phyloP scores from a whole-genome alignment of 1,139 yeast species.

The Hyphopichia pseudoburtonii region DNA sequence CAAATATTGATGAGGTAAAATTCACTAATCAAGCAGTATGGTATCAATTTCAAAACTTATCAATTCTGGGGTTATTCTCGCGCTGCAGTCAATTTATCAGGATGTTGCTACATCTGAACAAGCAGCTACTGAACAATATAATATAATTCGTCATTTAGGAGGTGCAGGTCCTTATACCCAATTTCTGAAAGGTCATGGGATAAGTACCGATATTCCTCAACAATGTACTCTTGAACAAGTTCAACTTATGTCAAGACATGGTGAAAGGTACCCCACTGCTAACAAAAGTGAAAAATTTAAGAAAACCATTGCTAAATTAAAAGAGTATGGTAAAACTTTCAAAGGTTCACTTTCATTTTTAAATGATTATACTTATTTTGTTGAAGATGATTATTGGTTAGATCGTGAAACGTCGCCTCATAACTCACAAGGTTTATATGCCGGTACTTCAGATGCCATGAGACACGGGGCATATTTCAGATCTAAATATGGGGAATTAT shows the following conservation, averaged over 20 bases:
- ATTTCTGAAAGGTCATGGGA: conserved; percentile 30
- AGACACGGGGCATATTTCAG: conserved; percentile 34
- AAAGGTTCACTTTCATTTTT: conserved; percentile 25
- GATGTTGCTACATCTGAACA: conserved; percentile 34
- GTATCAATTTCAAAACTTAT: conserved; percentile 30
- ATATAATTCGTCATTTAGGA: conserved; percentile 34
- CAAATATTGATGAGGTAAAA: too few species aligned
- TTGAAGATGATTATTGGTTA: conserved; percentile 21
- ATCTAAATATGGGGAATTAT: conserved; percentile 27
- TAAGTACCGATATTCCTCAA: conserved; percentile 31
- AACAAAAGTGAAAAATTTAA: conserved; percentile 22
- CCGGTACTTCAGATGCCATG: conserved; percentile 23
- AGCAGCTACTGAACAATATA: conserved; percentile 38
- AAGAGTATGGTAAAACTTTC: conserved; percentile 16
- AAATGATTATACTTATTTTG: conserved; percentile 27
- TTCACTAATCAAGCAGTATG: too few species aligned
- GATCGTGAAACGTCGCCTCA: conserved; percentile 28
- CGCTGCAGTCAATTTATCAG: conserved; percentile 23
- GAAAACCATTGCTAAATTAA: conserved; percentile 19
- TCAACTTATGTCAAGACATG: conserved; percentile 36
- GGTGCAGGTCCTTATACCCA: conserved; percentile 41
- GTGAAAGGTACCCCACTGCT: conserved; percentile 35
- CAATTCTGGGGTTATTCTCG: conserved; percentile 27
- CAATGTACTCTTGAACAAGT: conserved; percentile 36
- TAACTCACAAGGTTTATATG: conserved; percentile 21